Evolutionary conservation across 2,329 filamentous ascomycete genomes (phyloP), one percentile per base, ranked within the genome.

Genomic region (Pestalotiopsis sp.): DNA sequence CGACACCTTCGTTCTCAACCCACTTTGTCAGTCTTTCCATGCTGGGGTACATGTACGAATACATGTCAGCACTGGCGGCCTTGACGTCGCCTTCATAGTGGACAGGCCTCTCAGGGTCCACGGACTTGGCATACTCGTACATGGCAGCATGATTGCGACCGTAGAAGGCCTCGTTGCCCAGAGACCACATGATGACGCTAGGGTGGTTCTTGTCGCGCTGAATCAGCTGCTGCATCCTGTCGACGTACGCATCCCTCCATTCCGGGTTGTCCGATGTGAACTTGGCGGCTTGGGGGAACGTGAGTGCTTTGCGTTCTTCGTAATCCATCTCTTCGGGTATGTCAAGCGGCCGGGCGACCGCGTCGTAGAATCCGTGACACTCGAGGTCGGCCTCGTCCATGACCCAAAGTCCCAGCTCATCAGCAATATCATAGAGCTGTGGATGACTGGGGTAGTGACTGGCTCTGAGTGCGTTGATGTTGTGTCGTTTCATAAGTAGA

Each of bases 131-230:
- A 75, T 86, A 90, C 3, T 89, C 80, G 72, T 90, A 90, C 91
- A 93, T 93, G 41, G 87, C 88, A 60, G 83, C 83, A 74, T 91
- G 89, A 74, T 93, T 93, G 9, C 82, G 80, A 0, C 91, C 91
- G 73, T 92, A 93, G 75, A 92, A 93, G 0, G 91, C 87, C 75
- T 93, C 91, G 73, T 93, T 93, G 0, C 91, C 92, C 0, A 93
- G 82, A 61, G 89, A 91, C 92, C 92, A 93, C 57, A 93, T 87
- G 63, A 93, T 89, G 64, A 93, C 83, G n/a, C 85, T 90, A 0
- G 91, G 78, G 72, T 93, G 89, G 68, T 93, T 91, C 79, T 92
- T 92, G 77, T 93, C 91, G 17, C 92, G 84, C 73, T 90, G 85
- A 0, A 93, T 83, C 67, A 93, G 79, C 67, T 91, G 88, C 40